phyloP scores from a whole-genome alignment of 2,329 filamentous ascomycete species.

The Albifimbria verrucaria region DNA sequence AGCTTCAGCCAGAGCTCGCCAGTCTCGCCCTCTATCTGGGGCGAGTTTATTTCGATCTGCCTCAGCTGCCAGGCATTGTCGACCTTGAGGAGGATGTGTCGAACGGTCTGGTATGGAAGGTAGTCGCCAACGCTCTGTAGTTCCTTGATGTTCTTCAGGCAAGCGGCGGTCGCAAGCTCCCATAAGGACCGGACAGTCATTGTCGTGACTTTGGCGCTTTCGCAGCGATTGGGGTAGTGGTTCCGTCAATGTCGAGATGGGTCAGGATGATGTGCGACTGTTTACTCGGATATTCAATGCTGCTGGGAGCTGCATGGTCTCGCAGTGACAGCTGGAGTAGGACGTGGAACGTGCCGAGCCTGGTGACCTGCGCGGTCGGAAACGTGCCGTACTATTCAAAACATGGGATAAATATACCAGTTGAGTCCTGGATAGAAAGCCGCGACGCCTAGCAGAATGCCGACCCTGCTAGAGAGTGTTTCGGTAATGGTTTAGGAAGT shows the following conservation, averaged over 20 bases:
- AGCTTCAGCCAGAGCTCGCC: conserved; percentile 75
- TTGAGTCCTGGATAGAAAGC: too few species aligned
- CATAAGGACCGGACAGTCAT: conserved; percentile 49
- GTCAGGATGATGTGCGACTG: background rate
- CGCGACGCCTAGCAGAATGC: too few species aligned
- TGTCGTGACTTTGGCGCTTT: background rate
- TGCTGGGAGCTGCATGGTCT: too few species aligned
- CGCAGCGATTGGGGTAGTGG: background rate
- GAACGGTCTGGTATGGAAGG: conserved; percentile 60
- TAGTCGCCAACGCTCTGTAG: conserved; percentile 70
- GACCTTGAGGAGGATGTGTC: conserved; percentile 67
- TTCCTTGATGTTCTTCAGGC: conserved; percentile 49
- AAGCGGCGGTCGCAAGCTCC: conserved; percentile 47
- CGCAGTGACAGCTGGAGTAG: too few species aligned
- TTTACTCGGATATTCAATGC: too few species aligned
- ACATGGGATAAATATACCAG: too few species aligned
- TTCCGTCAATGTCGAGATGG: background rate
- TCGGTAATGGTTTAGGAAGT: too few species aligned
- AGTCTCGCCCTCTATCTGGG: conserved; percentile 69
- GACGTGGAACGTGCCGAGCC: too few species aligned
- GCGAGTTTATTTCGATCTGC: conserved; percentile 69
- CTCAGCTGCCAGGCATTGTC: conserved; percentile 73
- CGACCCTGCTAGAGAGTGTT: too few species aligned
- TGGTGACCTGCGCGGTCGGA: too few species aligned
- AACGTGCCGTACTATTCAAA: too few species aligned